Base-by-base conservation (phyloP, 139 green algal species). In the Dunaliella primolecta region DNA sequence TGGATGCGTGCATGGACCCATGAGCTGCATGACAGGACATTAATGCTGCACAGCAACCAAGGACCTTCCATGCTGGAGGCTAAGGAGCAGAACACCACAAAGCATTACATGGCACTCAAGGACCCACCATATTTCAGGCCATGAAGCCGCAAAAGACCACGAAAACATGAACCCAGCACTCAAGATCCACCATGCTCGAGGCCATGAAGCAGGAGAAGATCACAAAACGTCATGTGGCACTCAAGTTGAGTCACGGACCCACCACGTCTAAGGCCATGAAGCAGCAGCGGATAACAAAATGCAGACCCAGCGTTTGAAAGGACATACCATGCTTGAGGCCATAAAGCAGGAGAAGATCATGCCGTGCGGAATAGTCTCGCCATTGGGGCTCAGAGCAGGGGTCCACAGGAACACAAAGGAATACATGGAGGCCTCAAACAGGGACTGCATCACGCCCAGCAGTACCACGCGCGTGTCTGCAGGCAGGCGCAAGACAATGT, bases 381-480 rank as follows among this genome's bases (percentile, higher is more conserved):
- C 90, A 75, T 93, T 91, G 21, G 96, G 96, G 64, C 87, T 92
- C 36, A 99, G 93, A 0, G 96, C 96, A 2, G 97, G 97, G 11
- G 97, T 99, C 97, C 97, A 99, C 88, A 99, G 91, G 71, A 99
- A 99, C 21, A 99, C 97, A 88, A 99, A 99, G 15, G 95, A 98
- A 91, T 99, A 99, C 97, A 99, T 99, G 86, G 90, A 92, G 24
- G 93, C 96, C 90, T 99, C 97, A 89, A 99, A 99, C 35, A 99
- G 90, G 1, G 93, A 93, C 89, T 99, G 96, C 91, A 98, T 93
- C n/a, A 87, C 89, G 33, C 92, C 92, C 81, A 94, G 83, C 85
- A 94, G 81, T 23, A 89, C 92, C n/a, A 97, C 90, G 64, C 93
- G 94, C 30, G 86, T 85, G 80, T 97, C 94, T 94, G 91, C 87